Evolutionary conservation across 2,329 filamentous ascomycete genomes (phyloP), one percentile per base, ranked within the genome.

Genomic region (Fusarium piperis): DNA sequence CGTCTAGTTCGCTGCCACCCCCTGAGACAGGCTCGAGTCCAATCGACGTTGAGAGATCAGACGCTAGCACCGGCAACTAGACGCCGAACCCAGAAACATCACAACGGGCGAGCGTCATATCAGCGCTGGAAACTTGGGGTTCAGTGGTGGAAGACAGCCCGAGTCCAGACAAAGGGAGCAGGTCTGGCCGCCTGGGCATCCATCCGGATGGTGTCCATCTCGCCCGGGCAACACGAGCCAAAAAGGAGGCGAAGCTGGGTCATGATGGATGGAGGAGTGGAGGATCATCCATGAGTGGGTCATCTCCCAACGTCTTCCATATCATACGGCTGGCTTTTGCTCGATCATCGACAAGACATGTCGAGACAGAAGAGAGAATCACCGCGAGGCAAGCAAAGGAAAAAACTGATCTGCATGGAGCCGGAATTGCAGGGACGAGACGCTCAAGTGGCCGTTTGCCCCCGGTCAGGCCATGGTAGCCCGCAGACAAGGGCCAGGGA

Each of bases 1-100:
- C 74, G 72, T 71, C 73, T 74, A 52, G 67, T 63, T 64, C 59
- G 65, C 33, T 68, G 68, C 51, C 62, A 74, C 68, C 75, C 73
- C 75, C 75, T 77, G 75, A 77, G 74, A 77, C 75, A 67, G 56
- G 32, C 51, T 57, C 63, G 26, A 64, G 57, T 66, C 72, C 73
- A 75, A 77, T 76, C 63, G 68, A 71, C 32, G 52, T 62, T 18
- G 35, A 63, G 68, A 64, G 62, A 72, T 72, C 53, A 53, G 23
- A 66, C 62, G 44, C 73, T 76, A 77, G 74, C 62, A 66, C 48
- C 63, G 62, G 70, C 64, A 65, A 52, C 64, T 65, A 68, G 61
- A 59, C 70, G 73, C 73, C 62, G 67, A 62, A 57, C 56, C 53
- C 32, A 59, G 56, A 51, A 69, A 53, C 55, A 58, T 64, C 55